phyloP scores from a whole-genome alignment of 257 asterid genomes.

The Ocimum tenuiflorum region DNA sequence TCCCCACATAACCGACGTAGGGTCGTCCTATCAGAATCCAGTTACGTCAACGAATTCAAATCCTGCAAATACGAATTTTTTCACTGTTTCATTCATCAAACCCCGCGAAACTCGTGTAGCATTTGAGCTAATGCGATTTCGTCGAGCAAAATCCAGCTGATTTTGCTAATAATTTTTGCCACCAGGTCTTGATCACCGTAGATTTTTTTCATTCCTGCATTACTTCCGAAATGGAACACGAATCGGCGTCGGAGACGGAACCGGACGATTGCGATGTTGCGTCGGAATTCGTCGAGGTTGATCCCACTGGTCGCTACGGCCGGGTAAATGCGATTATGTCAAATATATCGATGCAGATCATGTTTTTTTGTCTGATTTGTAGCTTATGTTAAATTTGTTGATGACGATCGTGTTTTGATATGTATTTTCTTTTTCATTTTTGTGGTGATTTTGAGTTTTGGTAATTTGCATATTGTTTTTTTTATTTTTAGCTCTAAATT shows the following conservation, averaged over 20 bases:
- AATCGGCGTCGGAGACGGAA: conserved; percentile 57
- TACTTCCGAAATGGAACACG: conserved; percentile 50
- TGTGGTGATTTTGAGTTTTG: conserved; percentile 4
- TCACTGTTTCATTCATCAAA: background rate
- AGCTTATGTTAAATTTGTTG: background rate
- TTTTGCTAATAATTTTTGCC: conserved; percentile 6
- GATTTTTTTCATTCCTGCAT: background rate
- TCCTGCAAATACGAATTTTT: conserved; percentile 11
- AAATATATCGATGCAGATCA: background rate
- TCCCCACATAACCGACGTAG: conserved; percentile 1
- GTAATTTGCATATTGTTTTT: conserved; percentile 14
- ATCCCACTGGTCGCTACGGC: conserved; percentile 91
- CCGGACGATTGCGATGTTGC: conserved; percentile 72
- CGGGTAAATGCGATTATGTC: conserved; percentile 50
- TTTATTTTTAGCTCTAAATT: background rate
- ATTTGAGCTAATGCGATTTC: background rate
- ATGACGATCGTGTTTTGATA: background rate
- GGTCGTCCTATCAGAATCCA: background rate
- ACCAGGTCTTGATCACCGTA: conserved; percentile 22
- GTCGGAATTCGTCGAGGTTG: conserved; percentile 85
- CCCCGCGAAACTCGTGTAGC: background rate
- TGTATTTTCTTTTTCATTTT: background rate
- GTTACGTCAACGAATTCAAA: conserved; percentile 11
- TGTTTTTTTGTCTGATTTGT: conserved; percentile 1
- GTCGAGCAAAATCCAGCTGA: background rate